Conservation (phyloP, 2,329 filamentous ascomycete species). For the Lasiodiplodia gonubiensis region DNA sequence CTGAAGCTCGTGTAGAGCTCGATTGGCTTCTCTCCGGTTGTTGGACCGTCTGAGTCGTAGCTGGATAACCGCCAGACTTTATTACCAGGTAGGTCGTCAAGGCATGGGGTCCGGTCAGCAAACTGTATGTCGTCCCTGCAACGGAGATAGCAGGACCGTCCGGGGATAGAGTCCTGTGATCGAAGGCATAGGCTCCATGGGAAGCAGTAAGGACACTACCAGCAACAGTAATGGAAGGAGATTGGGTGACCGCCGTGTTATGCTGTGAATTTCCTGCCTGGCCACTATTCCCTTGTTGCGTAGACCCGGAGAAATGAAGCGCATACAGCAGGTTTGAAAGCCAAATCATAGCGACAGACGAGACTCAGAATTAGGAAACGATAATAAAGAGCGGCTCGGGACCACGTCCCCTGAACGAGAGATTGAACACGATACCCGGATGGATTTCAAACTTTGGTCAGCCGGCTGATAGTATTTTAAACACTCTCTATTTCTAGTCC, state of each 20-base stretch:
- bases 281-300: neutral
- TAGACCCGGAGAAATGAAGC: neutral
- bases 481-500: neutral
- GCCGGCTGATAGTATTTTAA: conserved; percentile 11
- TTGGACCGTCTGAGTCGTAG: conserved; percentile 7
- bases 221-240: conserved; percentile 3
- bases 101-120: neutral
- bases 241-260: neutral
- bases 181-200: neutral
- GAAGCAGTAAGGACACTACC: neutral
- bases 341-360: neutral
- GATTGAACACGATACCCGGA: neutral
- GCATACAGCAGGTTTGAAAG: conserved; percentile 1
- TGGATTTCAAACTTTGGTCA: neutral
- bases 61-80: neutral
- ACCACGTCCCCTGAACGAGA: neutral
- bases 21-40: neutral
- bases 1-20: neutral
- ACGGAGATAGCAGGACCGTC: conserved; percentile 5
- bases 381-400: conserved; percentile 3
- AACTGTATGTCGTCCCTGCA: conserved; percentile 12
- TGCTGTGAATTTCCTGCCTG: neutral
- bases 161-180: neutral
- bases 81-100: conserved; percentile 12
- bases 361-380: neutral